Evolutionary conservation across 345 rosid species (phyloP).

Genomic region (Eucalyptus grandis): DNA sequence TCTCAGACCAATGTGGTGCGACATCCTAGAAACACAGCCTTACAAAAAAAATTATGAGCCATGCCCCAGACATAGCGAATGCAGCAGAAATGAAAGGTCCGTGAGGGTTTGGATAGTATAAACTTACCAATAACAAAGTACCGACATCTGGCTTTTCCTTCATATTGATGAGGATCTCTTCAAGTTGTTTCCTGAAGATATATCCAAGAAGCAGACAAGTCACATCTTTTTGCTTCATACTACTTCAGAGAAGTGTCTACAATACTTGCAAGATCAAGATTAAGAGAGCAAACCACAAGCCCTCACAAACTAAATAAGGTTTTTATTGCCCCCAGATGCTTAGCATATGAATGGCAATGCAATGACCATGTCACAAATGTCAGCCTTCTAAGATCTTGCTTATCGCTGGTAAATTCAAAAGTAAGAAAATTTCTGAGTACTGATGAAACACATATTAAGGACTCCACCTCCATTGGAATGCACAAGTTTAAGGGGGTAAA

Average conservation of each 20-base stretch:
- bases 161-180: constrained; percentile 68
- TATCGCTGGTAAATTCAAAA: neutral
- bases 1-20: neutral
- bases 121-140: constrained; percentile 63
- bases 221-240: neutral
- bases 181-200: constrained; percentile 77
- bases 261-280: neutral
- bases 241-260: neutral
- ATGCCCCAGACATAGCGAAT: neutral
- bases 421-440: neutral
- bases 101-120: neutral
- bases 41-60: neutral
- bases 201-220: neutral
- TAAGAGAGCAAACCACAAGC: neutral
- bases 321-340: neutral
- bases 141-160: constrained; percentile 97
- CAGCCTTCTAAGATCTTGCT: neutral
- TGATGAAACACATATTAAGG: neutral
- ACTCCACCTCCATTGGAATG: neutral
- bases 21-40: neutral
- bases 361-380: neutral
- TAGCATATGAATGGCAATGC: neutral
- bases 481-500: neutral
- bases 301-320: neutral
- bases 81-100: neutral